Evolutionary conservation across 106 monocot genomes (phyloP), one percentile per base, ranked within the genome.

Genomic region (Narthecium ossifragum): DNA sequence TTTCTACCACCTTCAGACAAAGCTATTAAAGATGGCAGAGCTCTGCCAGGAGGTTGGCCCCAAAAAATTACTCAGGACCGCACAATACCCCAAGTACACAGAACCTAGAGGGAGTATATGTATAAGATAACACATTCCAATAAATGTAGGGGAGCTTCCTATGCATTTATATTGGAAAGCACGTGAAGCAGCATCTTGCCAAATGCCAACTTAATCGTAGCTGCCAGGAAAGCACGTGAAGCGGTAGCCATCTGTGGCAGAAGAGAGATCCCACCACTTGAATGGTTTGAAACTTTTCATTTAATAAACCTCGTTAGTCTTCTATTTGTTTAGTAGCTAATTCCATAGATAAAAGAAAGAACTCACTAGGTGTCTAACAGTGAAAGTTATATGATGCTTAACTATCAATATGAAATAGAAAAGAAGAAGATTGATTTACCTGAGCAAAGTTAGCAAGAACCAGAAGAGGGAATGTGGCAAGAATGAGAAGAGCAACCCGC

Each of bases 381-480:
- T 18, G 17, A 1, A 0, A 4, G 39, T 39, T 39, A 39, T 1
- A 11, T 39, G 39, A 39, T 39, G 15, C 15, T 11, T 39, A 39
- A 13, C 43, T 18, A 43, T 43, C 26, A 32, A 31, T 4, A 62
- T 41, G 11, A 8, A 34, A 21, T 13, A 41, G 17, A 6, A 52
- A 34, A 43, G 18, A 43, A 13, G 11, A 31, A 29, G 8, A 56
- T 34, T 20, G 6, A 49, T n/a, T 61, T 69, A 90, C 96, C 86
- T 98, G 96, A 20, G 90, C 96, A 46, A 90, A 98, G 70, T 87
- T 98, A 40, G 96, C 96, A 13, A 98, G 78, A 18, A 98, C 96
- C 26, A 98, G 71, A 43, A 98, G 87, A 62, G 96, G 96, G 74
- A 98, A 98, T 24, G 96, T 87, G 22, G 78, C 96, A 22, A 98